Base-by-base conservation (phyloP, 768 basidiomycete genomes). In the Tylopilus felleus region DNA sequence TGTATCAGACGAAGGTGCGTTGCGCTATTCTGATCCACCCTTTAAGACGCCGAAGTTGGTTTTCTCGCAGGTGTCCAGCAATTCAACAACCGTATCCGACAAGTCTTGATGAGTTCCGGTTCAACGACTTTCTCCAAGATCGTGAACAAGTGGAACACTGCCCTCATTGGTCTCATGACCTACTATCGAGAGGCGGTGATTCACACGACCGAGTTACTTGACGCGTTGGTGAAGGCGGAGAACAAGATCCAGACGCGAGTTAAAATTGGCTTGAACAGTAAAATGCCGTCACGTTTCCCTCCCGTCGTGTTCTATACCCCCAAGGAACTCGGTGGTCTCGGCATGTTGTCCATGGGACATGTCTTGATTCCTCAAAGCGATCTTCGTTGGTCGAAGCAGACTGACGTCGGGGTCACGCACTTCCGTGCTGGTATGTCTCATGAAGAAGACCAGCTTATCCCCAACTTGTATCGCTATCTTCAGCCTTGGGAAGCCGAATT, bases 241-340 rank as follows among this genome's bases (percentile, higher is more conserved):
- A 98, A 98, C 82, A 98, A 98, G 79, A 96, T 98, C 44, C 97
- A 99, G 73, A 98, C 95, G 4, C 92, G 97, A 74, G 96, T 99
- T 65, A 98, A 98, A 81, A 98, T 99, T 58, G 97, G 96, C n/a
- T 68, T 97, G 62, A 97, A 98, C 80, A 92, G 90, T 72, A 97
- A 98, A 77, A 98, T 99, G 97, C 97, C 97, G 22, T 97, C 94
- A 5, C 88, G 94, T 80, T 98, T 98, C 83, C 96, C 97, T 52
- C 89, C 96, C 12, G 90, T 92, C 16, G 90, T 95, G 8, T 96
- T 94, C 78, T 96, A 97, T 69, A 95, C 93, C 7, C 95, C 93
- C 0, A 98, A 98, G 85, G 97, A 98, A 78, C 76, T 98, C 29
- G 97, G 96, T 69, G 97, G 96, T 70, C 83, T 98, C 41, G 97